phyloP scores from a whole-genome alignment of 2,329 filamentous ascomycete species.

The Xylaria sp. region DNA sequence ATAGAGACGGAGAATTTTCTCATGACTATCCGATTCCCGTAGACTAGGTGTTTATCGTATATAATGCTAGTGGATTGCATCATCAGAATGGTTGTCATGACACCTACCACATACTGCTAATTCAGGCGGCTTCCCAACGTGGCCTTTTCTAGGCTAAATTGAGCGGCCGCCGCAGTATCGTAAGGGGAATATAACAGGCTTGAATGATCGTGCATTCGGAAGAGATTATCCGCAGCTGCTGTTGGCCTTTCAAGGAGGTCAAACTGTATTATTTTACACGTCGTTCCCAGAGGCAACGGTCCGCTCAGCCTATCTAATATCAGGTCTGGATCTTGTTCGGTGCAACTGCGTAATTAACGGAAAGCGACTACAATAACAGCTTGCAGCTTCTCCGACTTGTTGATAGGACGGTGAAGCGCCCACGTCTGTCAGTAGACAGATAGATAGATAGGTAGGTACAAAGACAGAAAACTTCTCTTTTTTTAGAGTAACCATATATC shows the following conservation, averaged over 20 bases:
- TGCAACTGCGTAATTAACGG: constrained; percentile 35
- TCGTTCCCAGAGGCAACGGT: constrained; percentile 34
- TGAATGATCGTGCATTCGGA: constrained; percentile 35
- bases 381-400: constrained; percentile 20
- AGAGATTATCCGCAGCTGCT: constrained; percentile 38
- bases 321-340: constrained; percentile 40
- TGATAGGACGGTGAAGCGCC: constrained; percentile 10
- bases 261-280: neutral
- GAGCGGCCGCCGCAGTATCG: constrained; percentile 22
- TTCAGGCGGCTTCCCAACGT: constrained; percentile 6
- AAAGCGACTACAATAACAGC: constrained; percentile 11
- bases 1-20: neutral
- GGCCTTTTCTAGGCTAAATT: constrained; percentile 44
- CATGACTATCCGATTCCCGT: neutral
- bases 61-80: constrained; percentile 3
- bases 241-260: constrained; percentile 22
- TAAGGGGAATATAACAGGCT: constrained; percentile 29
- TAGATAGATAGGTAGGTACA: neutral
- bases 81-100: constrained; percentile 5
- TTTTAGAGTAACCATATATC: constrained; percentile 7
- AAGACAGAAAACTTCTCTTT: neutral
- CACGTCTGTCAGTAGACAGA: neutral
- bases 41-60: neutral
- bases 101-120: neutral
- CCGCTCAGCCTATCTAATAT: constrained; percentile 43